Evolutionary conservation across 768 basidiomycete genomes (phyloP).

Genomic region (Phaeotremella skinneri): DNA sequence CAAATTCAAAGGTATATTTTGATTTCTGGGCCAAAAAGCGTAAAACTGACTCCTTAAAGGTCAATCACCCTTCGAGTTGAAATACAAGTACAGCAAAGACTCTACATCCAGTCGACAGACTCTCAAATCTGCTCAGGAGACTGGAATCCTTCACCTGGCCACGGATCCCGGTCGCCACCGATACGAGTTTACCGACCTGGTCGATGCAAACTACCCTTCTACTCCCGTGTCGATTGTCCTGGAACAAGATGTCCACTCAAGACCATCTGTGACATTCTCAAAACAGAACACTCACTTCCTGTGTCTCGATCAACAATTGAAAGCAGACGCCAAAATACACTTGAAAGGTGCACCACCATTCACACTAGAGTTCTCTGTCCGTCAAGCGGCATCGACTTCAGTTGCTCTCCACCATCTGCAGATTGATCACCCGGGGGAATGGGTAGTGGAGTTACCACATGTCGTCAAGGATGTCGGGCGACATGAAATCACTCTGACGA

Average conservation of each 20-base stretch:
- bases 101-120: slow-evolving; percentile 28
- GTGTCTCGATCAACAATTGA: slow-evolving; percentile 64
- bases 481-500: slow-evolving; percentile 74
- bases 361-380: slow-evolving; percentile 63
- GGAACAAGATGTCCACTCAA: slow-evolving; percentile 77
- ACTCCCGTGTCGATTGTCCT: slow-evolving; percentile 59
- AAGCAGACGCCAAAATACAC: slow-evolving; percentile 69
- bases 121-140: slow-evolving; percentile 39
- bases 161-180: slow-evolving; percentile 73
- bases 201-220: slow-evolving; percentile 67
- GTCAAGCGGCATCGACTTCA: slow-evolving; percentile 71
- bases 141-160: slow-evolving; percentile 55
- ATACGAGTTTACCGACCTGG: slow-evolving; percentile 86
- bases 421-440: slow-evolving; percentile 55
- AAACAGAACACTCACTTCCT: slow-evolving; percentile 66
- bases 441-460: slow-evolving; percentile 72
- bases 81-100: slow-evolving; percentile 70
- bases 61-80: slow-evolving; percentile 87
- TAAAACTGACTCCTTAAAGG: slow-evolving; percentile 55
- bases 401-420: slow-evolving; percentile 54
- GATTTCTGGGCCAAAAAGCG: not conserved
- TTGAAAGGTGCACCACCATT: slow-evolving; percentile 87
- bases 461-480: slow-evolving; percentile 74
- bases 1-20: slow-evolving; percentile 66
- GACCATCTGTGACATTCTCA: slow-evolving; percentile 80